A percentile compares a stretch with the other conserved stretches of the same genome.
Evolutionary conservation across 2,329 filamentous ascomycete genomes (phyloP).

Genomic region (Fusarium sarcochroum): DNA sequence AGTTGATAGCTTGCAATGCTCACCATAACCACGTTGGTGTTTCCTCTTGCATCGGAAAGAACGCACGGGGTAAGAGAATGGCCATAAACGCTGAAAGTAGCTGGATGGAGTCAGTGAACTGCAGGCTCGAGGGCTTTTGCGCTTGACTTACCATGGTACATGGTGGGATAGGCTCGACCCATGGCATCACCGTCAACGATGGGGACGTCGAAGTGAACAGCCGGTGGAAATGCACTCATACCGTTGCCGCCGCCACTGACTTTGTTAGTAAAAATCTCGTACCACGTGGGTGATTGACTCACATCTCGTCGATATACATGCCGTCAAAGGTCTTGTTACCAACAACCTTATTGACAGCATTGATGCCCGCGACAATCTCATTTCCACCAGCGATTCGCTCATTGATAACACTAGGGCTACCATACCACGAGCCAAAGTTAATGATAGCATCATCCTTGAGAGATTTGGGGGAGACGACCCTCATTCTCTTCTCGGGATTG

Average conservation of each 20-base stretch:
- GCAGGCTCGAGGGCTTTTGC: rapidly evolving
- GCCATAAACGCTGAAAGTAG: slow-evolving; percentile 57
- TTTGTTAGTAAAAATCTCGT: not conserved
- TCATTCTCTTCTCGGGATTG: slow-evolving; percentile 53
- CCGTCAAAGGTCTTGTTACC: slow-evolving; percentile 52
- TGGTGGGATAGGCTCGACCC: slow-evolving; percentile 57
- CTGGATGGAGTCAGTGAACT: slow-evolving; percentile 33
- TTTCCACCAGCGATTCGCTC: slow-evolving; percentile 55
- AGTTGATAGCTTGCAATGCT: not conserved
- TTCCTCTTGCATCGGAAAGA: slow-evolving; percentile 56
- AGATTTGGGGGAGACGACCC: slow-evolving; percentile 56
- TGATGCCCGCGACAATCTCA: slow-evolving; percentile 56
- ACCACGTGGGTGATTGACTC: slow-evolving; percentile 14
- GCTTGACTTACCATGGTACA: slow-evolving; percentile 50
- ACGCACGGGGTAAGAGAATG: slow-evolving; percentile 55
- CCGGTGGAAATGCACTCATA: slow-evolving; percentile 52
- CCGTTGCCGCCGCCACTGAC: slow-evolving; percentile 57
- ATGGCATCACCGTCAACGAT: slow-evolving; percentile 57
- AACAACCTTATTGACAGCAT: slow-evolving; percentile 53
- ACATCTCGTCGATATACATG: slow-evolving; percentile 57
- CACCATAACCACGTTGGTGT: slow-evolving; percentile 52
- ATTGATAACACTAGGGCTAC: slow-evolving; percentile 58
- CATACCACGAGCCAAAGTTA: slow-evolving; percentile 62
- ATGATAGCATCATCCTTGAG: slow-evolving; percentile 57
- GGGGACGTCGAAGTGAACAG: slow-evolving; percentile 55